Conservation (phyloP, 495 filamentous ascomycete species). For the Aspergillus funiculosus region DNA sequence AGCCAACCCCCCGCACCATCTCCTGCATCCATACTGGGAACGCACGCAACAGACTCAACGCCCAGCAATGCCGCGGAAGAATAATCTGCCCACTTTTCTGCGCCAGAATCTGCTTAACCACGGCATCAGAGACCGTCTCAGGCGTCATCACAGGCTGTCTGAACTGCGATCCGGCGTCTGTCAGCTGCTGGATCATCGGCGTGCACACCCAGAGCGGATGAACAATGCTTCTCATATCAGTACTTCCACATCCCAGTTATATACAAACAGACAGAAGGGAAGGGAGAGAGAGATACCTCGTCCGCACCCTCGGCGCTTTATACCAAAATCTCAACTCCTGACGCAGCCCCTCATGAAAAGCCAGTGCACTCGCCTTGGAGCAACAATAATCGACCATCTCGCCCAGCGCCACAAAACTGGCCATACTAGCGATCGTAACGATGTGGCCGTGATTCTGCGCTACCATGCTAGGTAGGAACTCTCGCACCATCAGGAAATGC, state of each 20-base stretch:
- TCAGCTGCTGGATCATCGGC: conserved; percentile 39
- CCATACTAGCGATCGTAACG: conserved; percentile 51
- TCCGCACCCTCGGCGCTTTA: conserved; percentile 39
- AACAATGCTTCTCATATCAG: conserved; percentile 36
- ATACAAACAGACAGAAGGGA: neutral
- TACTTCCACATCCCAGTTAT: too few relatives aligned
- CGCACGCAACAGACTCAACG: conserved; percentile 29
- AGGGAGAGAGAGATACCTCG: conserved; percentile 27
- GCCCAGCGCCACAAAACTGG: conserved; percentile 45
- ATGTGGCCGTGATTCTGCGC: conserved; percentile 55
- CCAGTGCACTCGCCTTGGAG: conserved; percentile 52
- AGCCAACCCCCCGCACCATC: conserved; percentile 25
- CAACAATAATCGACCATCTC: conserved; percentile 50
- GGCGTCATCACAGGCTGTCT: conserved; percentile 34
- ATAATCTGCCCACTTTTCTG: conserved; percentile 41
- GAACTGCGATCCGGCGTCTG: conserved; percentile 34
- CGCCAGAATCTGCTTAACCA: conserved; percentile 38
- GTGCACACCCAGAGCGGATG: conserved; percentile 46
- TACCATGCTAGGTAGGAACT: conserved; percentile 59
- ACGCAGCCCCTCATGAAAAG: conserved; percentile 48
- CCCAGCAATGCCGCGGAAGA: conserved; percentile 23
- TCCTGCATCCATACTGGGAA: conserved; percentile 42
- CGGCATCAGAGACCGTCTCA: conserved; percentile 33
- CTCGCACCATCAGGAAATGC: conserved; percentile 52
- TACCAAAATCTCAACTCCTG: conserved; percentile 43